phyloP scores from a whole-genome alignment of 2,329 filamentous ascomycete species.

The Xylaria sp. region DNA sequence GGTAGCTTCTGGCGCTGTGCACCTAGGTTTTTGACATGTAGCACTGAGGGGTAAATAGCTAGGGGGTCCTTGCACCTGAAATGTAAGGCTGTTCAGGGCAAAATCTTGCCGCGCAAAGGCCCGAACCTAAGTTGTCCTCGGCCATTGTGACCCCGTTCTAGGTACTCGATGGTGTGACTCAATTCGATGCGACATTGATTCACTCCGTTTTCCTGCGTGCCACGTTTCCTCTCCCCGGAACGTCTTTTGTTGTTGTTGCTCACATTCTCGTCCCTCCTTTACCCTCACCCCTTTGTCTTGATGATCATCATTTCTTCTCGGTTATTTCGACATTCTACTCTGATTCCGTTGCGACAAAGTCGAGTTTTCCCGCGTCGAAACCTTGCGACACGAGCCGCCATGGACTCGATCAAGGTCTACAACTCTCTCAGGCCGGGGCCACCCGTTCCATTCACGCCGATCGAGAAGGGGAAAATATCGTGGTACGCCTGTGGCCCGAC shows the following conservation, averaged over 20 bases:
- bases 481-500: conserved; percentile 95
- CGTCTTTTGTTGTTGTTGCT: conserved; percentile 2
- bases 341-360: conserved; percentile 42
- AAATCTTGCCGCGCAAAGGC: conserved; percentile 18
- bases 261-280: neutral
- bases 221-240: conserved; percentile 23
- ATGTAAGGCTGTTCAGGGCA: conserved; percentile 2
- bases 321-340: conserved; percentile 46
- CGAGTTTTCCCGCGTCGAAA: conserved; percentile 47
- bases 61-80: conserved; percentile 4
- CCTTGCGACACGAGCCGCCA: conserved; percentile 54
- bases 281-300: conserved; percentile 21
- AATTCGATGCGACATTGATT: conserved; percentile 23
- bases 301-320: conserved; percentile 32
- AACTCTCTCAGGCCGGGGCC: conserved; percentile 80
- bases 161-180: conserved; percentile 31
- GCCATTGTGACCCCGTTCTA: conserved; percentile 14
- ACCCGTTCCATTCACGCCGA: conserved; percentile 79
- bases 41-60: conserved; percentile 28
- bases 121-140: conserved; percentile 10
- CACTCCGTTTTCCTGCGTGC: conserved; percentile 21
- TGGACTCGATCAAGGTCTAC: conserved; percentile 76
- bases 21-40: neutral
- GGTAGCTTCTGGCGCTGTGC: conserved; percentile 25
- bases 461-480: conserved; percentile 76